Base-by-base conservation (phyloP, 2,329 filamentous ascomycete species). In the Talaromyces sp. region DNA sequence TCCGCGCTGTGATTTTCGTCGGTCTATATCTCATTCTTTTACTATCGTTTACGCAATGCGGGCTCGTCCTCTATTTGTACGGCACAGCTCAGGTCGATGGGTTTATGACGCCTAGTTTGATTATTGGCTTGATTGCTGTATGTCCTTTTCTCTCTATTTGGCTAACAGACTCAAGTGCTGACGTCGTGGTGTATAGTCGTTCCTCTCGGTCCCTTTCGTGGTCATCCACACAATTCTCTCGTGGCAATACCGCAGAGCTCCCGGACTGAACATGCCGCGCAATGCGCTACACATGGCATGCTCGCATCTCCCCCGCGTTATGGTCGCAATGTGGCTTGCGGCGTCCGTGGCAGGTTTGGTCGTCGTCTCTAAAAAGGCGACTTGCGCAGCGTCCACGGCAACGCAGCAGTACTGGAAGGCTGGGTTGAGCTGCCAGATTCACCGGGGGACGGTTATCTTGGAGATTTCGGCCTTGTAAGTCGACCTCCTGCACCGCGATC, bases 161-260 rank as follows among this genome's bases (percentile, higher is more conserved):
- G 5, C 3, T 4, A 9, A 8, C 16, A 14, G 9, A 18, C 7
- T 11, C 2, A 35, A 12, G 21, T 40, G 9, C 54, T 57, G 5
- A 57, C 31, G 1, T n/a, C 12, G 7, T n/a, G 21, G 3, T 5
- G n/a, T 16, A 12, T 21, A 77, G 74, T 74, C 73, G 2, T 73
- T 75, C 31, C 65, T 75, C n/a, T 74, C 75, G 0, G 67, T 77
- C 1, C 73, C 74, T 1, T 70, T 77, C 25, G 69, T 75, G 16
- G 66, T 67, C 25, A 66, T 78, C 5, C 75, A 77, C 52, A 75
- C 74, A 23, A 66, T 77, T n/a, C 71, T 77, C 37, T 74, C 75
- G 3, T 76, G 74, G 73, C 73, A 76, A 56, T 74, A 74, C 57
- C 74, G 73, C 48, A 71, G 69, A 18, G 71, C 73, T 5, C 63